These are phyloP conservation scores for Coleophoma cylindrospora DNA, from an alignment of 2,329 filamentous ascomycete species.

Conservation along the genomic window DNA sequence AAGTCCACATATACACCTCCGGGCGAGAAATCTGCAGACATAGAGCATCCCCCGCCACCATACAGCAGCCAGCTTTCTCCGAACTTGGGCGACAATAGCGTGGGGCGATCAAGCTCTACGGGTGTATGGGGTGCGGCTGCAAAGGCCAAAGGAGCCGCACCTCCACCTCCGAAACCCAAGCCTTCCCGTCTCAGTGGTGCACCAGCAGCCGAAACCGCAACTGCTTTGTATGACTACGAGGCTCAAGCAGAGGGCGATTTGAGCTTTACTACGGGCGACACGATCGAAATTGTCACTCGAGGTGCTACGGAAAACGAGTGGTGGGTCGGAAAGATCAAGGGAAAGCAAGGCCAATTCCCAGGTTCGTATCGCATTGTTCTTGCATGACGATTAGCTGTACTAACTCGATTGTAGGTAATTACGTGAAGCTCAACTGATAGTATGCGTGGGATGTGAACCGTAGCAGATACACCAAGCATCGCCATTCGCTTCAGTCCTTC, in stretches of 20 bases:
- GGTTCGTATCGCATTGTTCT: slow-evolving; percentile 49
- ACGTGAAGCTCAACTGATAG: slow-evolving; percentile 36
- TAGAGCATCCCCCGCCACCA: slow-evolving; percentile 63
- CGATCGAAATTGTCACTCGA: slow-evolving; percentile 80
- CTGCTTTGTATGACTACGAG: slow-evolving; percentile 92
- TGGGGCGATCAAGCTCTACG: slow-evolving; percentile 34
- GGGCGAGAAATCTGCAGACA: slow-evolving; percentile 28
- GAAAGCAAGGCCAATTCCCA: slow-evolving; percentile 87
- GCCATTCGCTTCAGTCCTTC: too few relatives aligned
- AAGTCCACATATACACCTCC: slow-evolving; percentile 26
- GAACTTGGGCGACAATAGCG: slow-evolving; percentile 17
- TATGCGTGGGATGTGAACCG: neutral
- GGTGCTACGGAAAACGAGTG: slow-evolving; percentile 95
- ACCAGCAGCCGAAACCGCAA: slow-evolving; percentile 70
- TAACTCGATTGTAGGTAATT: slow-evolving; percentile 37
- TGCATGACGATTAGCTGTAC: neutral
- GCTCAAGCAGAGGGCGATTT: slow-evolving; percentile 93
- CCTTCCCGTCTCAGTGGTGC: slow-evolving; percentile 65
- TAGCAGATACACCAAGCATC: neutral
- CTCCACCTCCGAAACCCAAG: slow-evolving; percentile 74
- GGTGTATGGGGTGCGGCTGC: slow-evolving; percentile 42
- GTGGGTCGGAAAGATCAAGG: slow-evolving; percentile 83
- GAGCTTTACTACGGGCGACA: slow-evolving; percentile 81
- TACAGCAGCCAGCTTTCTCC: slow-evolving; percentile 47
- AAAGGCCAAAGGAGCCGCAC: slow-evolving; percentile 63